A percentile compares a stretch with the other conserved stretches of the same genome.
Conservation (phyloP, 495 filamentous ascomycete genomes). For the Choiromyces venosus region DNA sequence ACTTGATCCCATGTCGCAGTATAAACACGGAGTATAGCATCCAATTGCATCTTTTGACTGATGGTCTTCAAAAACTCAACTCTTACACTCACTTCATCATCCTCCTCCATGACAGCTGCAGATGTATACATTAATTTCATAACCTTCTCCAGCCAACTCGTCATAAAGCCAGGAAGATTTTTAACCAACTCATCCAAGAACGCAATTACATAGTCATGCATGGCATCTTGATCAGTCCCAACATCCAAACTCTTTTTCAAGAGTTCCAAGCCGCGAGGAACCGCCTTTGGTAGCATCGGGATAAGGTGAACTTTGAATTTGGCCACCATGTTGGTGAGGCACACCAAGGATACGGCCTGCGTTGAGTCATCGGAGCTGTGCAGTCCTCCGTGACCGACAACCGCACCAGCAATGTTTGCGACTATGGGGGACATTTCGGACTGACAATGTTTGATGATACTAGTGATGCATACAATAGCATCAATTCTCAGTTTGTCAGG, state of each 20-base stretch:
- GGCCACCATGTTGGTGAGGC: conserved; percentile 78
- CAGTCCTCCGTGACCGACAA: conserved; percentile 70
- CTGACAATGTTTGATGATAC: conserved; percentile 89
- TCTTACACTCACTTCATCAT: conserved; percentile 49
- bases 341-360: conserved; percentile 75
- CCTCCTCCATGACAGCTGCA: conserved; percentile 49
- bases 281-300: conserved; percentile 67
- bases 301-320: conserved; percentile 80
- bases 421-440: conserved; percentile 54
- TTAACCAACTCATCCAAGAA: conserved; percentile 72
- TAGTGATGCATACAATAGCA: conserved; percentile 79
- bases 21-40: background rate
- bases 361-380: conserved; percentile 65
- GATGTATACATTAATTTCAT: conserved; percentile 49
- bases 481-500: conserved; percentile 67
- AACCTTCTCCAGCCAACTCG: conserved; percentile 63
- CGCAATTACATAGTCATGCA: conserved; percentile 71
- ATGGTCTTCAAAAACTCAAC: background rate
- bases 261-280: conserved; percentile 63
- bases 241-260: conserved; percentile 57
- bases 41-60: background rate
- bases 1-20: conserved; percentile 14
- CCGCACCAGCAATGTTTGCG: conserved; percentile 59
- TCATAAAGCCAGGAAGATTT: conserved; percentile 79
- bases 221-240: conserved; percentile 53